These are phyloP conservation scores for Backusella luteola DNA, from an alignment of 192 early-diverging fungal genomes.

Conservation along the genomic window DNA sequence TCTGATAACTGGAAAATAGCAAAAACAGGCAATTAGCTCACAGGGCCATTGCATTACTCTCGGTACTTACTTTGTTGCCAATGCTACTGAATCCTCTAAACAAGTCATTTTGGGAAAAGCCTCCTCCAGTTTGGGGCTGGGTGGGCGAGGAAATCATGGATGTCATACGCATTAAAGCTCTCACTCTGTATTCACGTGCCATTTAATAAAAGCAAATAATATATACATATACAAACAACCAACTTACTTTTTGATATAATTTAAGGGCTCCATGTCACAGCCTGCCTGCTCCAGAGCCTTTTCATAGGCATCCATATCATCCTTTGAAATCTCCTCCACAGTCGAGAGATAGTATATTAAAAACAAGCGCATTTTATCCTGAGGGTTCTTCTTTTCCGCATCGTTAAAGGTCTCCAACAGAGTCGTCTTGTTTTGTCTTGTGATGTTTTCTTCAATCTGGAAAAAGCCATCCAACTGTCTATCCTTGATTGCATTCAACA, in stretches of 20 bases:
- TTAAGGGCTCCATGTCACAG: slow-evolving; percentile 69
- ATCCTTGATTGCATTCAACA: slow-evolving; percentile 88
- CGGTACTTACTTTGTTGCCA: slow-evolving; percentile 58
- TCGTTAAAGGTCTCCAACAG: slow-evolving; percentile 85
- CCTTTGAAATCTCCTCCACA: slow-evolving; percentile 66
- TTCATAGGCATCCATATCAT: slow-evolving; percentile 86
- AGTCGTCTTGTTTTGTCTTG: slow-evolving; percentile 71
- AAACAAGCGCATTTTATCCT: slow-evolving; percentile 92
- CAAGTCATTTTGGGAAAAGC: slow-evolving; percentile 46
- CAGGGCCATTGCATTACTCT: neutral
- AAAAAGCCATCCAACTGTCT: slow-evolving; percentile 93
- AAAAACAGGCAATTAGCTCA: neutral
- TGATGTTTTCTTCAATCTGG: slow-evolving; percentile 89
- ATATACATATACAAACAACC: neutral
- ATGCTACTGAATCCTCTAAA: slow-evolving; percentile 68
- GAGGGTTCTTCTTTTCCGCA: slow-evolving; percentile 71
- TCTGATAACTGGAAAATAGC: slow-evolving; percentile 55
- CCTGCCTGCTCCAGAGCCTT: slow-evolving; percentile 72
- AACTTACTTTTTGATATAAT: slow-evolving; percentile 80
- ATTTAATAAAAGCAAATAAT: neutral
- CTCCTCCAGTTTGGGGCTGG: slow-evolving; percentile 28
- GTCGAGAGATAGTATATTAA: slow-evolving; percentile 83
- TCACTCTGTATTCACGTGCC: slow-evolving; percentile 35
- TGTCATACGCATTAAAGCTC: slow-evolving; percentile 62
- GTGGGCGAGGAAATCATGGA: slow-evolving; percentile 44